These are phyloP conservation scores for Meyerozyma sp. DNA, from an alignment of 1,139 yeast genomes.

Conservation along the genomic window DNA sequence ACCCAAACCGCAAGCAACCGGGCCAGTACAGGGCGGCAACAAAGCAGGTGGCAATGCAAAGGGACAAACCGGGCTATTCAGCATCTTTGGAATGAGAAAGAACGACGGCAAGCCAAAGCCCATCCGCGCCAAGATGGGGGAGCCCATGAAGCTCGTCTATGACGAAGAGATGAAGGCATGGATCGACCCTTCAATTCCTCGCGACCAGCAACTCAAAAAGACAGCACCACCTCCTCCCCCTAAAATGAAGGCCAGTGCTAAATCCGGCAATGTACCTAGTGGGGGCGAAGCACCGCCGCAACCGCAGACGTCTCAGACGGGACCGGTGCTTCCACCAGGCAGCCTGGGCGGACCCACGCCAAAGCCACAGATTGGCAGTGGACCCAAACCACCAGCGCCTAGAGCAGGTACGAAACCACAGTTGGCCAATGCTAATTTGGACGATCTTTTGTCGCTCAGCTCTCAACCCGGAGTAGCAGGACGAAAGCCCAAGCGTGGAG, in stretches of 20 bases:
- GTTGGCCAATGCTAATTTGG: constrained; percentile 52
- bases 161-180: constrained; percentile 85
- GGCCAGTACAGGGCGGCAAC: constrained; percentile 4
- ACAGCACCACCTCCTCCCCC: constrained; percentile 78
- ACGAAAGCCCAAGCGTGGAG: constrained; percentile 59
- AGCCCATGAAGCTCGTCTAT: constrained; percentile 60
- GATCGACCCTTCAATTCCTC: constrained; percentile 69
- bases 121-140: constrained; percentile 81
- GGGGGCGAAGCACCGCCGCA: constrained; percentile 8
- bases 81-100: constrained; percentile 36
- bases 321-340: constrained; percentile 4
- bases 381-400: constrained; percentile 5
- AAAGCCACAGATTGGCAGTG: not conserved
- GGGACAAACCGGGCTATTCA: not conserved
- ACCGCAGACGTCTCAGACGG: constrained; percentile 19
- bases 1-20: constrained; percentile 10
- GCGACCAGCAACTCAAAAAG: constrained; percentile 61
- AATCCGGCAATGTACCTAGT: constrained; percentile 12
- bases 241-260: constrained; percentile 25
- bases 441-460: constrained; percentile 57
- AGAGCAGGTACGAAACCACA: constrained; percentile 7
- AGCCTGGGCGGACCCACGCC: too few relatives aligned
- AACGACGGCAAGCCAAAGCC: constrained; percentile 67
- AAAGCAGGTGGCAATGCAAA: not conserved
- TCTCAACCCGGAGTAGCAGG: constrained; percentile 31